Base-by-base conservation (phyloP, 1,284 basidiomycete species). In the Sporisorium graminicola region DNA sequence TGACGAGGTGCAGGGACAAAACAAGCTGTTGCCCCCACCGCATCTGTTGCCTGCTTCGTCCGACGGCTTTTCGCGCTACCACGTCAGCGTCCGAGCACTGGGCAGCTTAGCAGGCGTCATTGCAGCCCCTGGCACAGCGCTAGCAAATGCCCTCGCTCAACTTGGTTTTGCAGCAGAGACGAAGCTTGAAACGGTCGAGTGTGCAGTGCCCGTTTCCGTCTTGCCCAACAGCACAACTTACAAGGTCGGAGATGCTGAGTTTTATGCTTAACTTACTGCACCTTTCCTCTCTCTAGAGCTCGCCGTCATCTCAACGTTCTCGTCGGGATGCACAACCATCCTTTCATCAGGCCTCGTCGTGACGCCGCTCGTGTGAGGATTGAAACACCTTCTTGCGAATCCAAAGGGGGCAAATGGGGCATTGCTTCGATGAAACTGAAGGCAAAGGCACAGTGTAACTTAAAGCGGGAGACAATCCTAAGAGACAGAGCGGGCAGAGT, bases 171-270 rank as follows among this genome's bases (percentile, higher is more conserved):
- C 65, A 2, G 49, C 35, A 24, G 79, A 81, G 52, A 76, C 76
- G 12, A 79, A 77, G 55, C 65, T 85, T 2, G 84, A 85, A 42
- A 82, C 83, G 10, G 82, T 85, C 16, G 84, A 85, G 51, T 84
- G 82, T 53, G 75, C 82, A 2, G 79, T 85, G 9, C 82, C 84
- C 5, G 65, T 85, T 2, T 63, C 55, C 14, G 74, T 85, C 40
- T 52, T 83, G 44, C 77, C 83, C 9, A 79, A 80, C 64, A 79
- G 74, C 33, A 80, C 81, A 9, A 72, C 69, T 27, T 79, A 74
- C 46, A 67, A 68, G 35, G 65, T 79, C 6, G 69, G 74, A 16
- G 70, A 78, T 27, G 79, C 77, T 2, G 69, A 70, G 20, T 76
- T 83, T 44, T 74, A 71, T 35, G 81, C 81, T 12, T 82, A 66